A percentile compares a stretch with the other conserved stretches of the same genome.
These are phyloP conservation scores for Leccinum fallax DNA, from an alignment of 1,284 basidiomycete genomes.

Conservation along the genomic window DNA sequence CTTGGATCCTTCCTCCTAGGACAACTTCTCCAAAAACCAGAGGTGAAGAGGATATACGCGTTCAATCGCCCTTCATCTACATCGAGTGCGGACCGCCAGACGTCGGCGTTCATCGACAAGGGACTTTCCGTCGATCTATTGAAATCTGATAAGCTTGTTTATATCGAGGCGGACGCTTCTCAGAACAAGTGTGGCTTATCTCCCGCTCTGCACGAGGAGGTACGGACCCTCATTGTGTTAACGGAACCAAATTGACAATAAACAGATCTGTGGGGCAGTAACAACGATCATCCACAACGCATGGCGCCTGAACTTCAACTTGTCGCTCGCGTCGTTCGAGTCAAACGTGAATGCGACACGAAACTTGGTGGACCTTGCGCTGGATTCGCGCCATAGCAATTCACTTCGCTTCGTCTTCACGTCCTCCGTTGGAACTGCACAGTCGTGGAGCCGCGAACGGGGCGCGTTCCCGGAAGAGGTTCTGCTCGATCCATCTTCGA, in stretches of 20 bases:
- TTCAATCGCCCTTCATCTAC: conserved; percentile 13
- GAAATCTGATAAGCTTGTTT: conserved; percentile 7
- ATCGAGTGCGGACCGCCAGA: conserved; percentile 6
- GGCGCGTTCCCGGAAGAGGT: conserved; percentile 11
- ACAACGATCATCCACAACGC: conserved; percentile 15
- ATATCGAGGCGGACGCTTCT: conserved; percentile 14
- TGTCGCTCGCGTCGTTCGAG: conserved; percentile 10
- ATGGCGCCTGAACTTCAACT: conserved; percentile 16
- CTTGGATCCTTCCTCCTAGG: conserved; percentile 13
- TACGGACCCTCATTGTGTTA: background rate
- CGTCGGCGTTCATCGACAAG: conserved; percentile 4
- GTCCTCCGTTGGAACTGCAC: conserved; percentile 7
- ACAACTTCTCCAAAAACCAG: background rate
- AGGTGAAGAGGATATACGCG: conserved; percentile 6
- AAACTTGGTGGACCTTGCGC: conserved; percentile 8
- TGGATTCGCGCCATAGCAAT: conserved; percentile 1
- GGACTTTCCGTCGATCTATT: conserved; percentile 9
- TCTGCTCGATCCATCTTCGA: background rate
- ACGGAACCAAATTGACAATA: background rate
- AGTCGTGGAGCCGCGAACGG: conserved; percentile 4
- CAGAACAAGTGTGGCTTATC: conserved; percentile 8
- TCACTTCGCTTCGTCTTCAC: conserved; percentile 9
- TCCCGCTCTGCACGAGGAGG: conserved; percentile 11
- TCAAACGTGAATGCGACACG: conserved; percentile 8
- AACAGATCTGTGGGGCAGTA: conserved; percentile 2